Percentiles rank a stretch among this genome's conserved stretches.
Evolutionary conservation across 2,329 filamentous ascomycete species (phyloP).

Genomic region (Zymoseptoria tritici): DNA sequence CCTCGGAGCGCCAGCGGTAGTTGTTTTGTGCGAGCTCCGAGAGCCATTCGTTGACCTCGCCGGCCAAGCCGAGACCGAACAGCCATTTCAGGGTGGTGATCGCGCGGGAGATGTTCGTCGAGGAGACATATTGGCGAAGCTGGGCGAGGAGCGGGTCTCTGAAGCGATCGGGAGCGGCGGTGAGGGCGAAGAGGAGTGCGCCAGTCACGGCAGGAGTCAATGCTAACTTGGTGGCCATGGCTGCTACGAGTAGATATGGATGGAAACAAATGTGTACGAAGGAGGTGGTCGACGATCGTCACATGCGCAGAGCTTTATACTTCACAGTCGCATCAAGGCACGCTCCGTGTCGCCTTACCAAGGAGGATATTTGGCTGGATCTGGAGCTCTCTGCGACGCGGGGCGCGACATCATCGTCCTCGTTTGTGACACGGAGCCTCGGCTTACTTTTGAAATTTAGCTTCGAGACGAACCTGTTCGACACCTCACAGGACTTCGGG

Average conservation of each 20-base stretch:
- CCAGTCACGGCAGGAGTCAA: constrained; percentile 25
- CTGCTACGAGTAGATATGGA: not conserved
- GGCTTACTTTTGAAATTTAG: not conserved
- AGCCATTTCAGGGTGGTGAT: constrained; percentile 26
- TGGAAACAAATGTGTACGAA: not conserved
- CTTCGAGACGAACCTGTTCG: not conserved
- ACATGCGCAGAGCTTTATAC: not conserved
- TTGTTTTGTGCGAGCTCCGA: constrained; percentile 29
- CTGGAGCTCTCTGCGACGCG: not conserved
- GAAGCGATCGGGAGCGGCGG: constrained; percentile 22
- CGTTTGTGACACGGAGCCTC: not conserved
- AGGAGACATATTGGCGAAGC: constrained; percentile 23
- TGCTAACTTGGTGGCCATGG: constrained; percentile 8
- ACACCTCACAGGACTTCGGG: too few relatives aligned
- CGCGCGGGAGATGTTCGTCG: constrained; percentile 20
- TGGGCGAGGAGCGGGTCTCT: constrained; percentile 24
- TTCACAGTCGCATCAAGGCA: not conserved
- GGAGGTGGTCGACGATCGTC: not conserved
- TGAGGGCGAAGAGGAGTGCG: constrained; percentile 25
- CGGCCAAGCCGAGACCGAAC: constrained; percentile 27
- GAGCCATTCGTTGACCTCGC: constrained; percentile 22
- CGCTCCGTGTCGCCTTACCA: not conserved
- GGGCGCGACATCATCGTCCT: not conserved
- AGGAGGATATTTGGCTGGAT: not conserved
- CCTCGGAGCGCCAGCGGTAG: constrained; percentile 32